phyloP scores from a whole-genome alignment of 2,329 filamentous ascomycete species.

The Diaporthe citriasiana region DNA sequence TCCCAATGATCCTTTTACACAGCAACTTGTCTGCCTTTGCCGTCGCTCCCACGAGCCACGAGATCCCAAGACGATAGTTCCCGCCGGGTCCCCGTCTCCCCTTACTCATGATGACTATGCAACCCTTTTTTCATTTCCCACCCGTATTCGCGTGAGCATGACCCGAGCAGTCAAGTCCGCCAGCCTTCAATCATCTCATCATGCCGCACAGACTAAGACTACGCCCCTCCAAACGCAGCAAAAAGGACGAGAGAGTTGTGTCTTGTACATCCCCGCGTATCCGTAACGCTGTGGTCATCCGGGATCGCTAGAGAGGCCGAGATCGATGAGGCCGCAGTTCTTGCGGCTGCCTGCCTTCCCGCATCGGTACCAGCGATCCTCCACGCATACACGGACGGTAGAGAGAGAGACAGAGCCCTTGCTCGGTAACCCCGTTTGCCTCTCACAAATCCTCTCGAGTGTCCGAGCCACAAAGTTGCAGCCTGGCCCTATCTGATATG shows the following conservation, averaged over 20 bases:
- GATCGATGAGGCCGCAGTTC: constrained; percentile 30
- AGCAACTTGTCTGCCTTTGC: background rate
- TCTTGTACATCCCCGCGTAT: background rate
- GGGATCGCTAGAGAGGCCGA: constrained; percentile 3
- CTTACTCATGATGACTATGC: background rate
- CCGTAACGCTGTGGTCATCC: constrained; percentile 14
- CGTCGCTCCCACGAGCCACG: background rate
- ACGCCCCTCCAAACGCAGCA: background rate
- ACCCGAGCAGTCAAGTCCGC: background rate
- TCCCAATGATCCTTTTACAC: background rate
- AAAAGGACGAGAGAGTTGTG: background rate
- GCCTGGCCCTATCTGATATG: constrained; percentile 6
- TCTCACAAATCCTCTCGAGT: constrained; percentile 10
- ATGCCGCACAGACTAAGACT: background rate
- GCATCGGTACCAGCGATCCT: constrained; percentile 31
- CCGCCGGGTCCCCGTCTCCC: background rate
- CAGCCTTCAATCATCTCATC: background rate
- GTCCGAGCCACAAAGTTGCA: background rate
- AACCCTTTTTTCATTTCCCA: background rate
- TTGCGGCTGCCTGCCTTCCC: constrained; percentile 27
- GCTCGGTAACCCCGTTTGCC: constrained; percentile 29
- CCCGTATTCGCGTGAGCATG: constrained; percentile 19
- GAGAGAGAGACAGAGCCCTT: constrained; percentile 29
- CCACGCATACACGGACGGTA: background rate
- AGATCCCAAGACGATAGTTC: constrained; percentile 15